These are phyloP conservation scores for Microascus cirrosus DNA, from an alignment of 2,329 filamentous ascomycete genomes.

Conservation along the genomic window DNA sequence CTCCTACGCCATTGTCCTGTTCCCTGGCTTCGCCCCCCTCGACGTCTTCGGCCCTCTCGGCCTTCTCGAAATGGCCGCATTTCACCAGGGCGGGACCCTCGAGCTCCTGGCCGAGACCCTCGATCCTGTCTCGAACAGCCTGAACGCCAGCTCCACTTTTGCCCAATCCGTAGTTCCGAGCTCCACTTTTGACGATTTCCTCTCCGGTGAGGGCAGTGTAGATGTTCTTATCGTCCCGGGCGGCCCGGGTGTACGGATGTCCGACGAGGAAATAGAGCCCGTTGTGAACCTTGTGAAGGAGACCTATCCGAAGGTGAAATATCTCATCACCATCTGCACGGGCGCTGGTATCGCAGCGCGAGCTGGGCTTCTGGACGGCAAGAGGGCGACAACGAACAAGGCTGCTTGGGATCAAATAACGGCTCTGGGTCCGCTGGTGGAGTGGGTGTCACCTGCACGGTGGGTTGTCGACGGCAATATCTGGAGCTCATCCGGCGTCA, in stretches of 20 bases:
- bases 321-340: slow-evolving; percentile 56
- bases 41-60: slow-evolving; percentile 36
- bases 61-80: slow-evolving; percentile 27
- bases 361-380: slow-evolving; percentile 48
- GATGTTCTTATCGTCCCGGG: slow-evolving; percentile 59
- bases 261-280: slow-evolving; percentile 17
- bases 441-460: slow-evolving; percentile 50
- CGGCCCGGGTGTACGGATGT: slow-evolving; percentile 34
- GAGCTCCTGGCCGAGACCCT: slow-evolving; percentile 26
- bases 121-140: slow-evolving; percentile 22
- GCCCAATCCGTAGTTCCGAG: slow-evolving; percentile 25
- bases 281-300: slow-evolving; percentile 29
- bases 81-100: slow-evolving; percentile 23
- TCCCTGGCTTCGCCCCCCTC: slow-evolving; percentile 30
- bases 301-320: slow-evolving; percentile 35
- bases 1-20: neutral
- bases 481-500: slow-evolving; percentile 51
- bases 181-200: slow-evolving; percentile 39
- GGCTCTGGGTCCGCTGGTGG: slow-evolving; percentile 33
- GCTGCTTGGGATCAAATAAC: slow-evolving; percentile 37
- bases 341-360: slow-evolving; percentile 47
- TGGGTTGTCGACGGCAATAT: slow-evolving; percentile 57
- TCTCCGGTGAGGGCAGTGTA: slow-evolving; percentile 32
- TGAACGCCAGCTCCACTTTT: slow-evolving; percentile 23
- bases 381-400: slow-evolving; percentile 58